These are phyloP conservation scores for Ambrosiella cleistominuta DNA, from an alignment of 2,329 filamentous ascomycete species.

Conservation along the genomic window DNA sequence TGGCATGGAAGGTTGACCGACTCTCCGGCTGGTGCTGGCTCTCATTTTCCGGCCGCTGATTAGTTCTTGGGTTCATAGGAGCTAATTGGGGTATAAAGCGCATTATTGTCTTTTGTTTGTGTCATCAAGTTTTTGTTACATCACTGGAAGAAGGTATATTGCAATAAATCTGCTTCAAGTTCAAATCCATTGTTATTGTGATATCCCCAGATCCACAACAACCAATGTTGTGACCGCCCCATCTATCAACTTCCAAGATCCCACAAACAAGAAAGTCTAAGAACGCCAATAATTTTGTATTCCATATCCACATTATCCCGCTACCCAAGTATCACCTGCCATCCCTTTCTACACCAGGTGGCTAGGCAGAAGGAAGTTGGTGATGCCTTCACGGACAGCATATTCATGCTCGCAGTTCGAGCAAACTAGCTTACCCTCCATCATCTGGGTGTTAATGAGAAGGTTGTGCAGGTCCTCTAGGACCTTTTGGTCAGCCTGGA, in stretches of 20 bases:
- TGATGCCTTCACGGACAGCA: constrained; percentile 84
- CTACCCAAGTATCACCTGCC: background rate
- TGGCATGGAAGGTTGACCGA: background rate
- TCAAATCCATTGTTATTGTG: background rate
- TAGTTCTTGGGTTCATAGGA: background rate
- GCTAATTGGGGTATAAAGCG: background rate
- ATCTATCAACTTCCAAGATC: background rate
- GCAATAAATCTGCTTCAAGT: background rate
- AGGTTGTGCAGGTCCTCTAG: constrained; percentile 64
- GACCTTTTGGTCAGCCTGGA: constrained; percentile 48
- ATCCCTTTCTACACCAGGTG: constrained; percentile 49
- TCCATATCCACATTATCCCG: background rate
- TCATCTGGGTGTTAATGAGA: constrained; percentile 76
- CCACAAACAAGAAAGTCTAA: background rate
- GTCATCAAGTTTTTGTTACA: background rate
- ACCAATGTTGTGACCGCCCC: background rate
- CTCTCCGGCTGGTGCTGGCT: background rate
- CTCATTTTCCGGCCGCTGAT: background rate
- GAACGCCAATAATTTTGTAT: background rate
- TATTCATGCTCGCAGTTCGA: constrained; percentile 89
- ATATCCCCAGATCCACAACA: background rate
- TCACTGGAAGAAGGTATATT: background rate
- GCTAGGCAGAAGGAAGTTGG: constrained; percentile 85
- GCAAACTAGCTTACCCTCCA: constrained; percentile 77
- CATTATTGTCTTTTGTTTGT: background rate